Percentiles rank a stretch among this genome's conserved stretches.
Conservation (phyloP, 31 red algal genomes). For the Odonthalia washingtoniensis region DNA sequence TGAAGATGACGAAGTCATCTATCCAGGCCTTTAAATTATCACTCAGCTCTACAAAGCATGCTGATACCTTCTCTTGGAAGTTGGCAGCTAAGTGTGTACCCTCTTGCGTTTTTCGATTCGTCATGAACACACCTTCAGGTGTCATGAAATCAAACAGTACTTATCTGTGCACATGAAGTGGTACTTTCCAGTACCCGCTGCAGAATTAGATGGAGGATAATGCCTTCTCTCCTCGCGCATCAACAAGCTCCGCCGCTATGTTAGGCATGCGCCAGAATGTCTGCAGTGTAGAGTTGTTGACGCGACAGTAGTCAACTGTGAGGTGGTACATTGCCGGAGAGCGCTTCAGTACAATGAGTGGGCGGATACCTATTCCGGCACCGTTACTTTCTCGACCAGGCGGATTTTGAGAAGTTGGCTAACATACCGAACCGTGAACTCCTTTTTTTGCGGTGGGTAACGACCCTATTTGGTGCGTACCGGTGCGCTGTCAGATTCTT, state of each 20-base stretch:
- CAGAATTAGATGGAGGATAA: no score
- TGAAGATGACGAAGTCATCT: no score
- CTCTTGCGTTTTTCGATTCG: constrained; percentile 26
- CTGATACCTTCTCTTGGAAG: constrained; percentile 42
- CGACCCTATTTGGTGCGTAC: constrained; percentile 39
- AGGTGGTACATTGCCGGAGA: constrained; percentile 15
- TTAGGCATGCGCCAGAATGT: constrained; percentile 57
- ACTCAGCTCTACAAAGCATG: no score
- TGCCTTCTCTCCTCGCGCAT: constrained; percentile 3
- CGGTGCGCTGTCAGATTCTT: constrained; percentile 31
- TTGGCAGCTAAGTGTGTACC: constrained; percentile 37
- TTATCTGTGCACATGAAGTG: constrained; percentile 50
- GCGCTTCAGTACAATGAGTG: constrained; percentile 48
- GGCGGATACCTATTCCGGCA: constrained; percentile 47
- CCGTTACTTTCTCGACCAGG: constrained; percentile 14
- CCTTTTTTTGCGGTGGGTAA: no score
- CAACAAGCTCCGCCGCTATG: constrained; percentile 45
- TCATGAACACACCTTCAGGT: constrained; percentile 38
- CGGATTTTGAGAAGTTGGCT: constrained; percentile 39
- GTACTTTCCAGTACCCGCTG: no score
- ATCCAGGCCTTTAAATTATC: constrained; percentile 20
- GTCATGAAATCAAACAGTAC: constrained; percentile 41
- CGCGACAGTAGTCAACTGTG: constrained; percentile 33
- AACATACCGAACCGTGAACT: constrained; percentile 38
- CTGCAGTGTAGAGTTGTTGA: constrained; percentile 35